These are phyloP conservation scores for Candida dubliniensis DNA, from an alignment of 1,139 yeast genomes.

Conservation along the genomic window DNA sequence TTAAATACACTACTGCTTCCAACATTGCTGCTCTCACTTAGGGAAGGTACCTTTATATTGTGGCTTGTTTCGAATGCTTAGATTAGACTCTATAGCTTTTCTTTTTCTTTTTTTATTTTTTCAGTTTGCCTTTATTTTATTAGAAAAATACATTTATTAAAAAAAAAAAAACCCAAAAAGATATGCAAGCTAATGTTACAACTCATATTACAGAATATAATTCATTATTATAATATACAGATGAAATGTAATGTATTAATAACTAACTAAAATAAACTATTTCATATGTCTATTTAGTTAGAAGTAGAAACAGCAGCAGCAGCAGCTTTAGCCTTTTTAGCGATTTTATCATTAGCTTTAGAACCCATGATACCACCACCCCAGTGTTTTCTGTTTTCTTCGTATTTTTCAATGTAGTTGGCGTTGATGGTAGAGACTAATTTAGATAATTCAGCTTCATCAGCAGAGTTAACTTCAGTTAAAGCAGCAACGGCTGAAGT, in stretches of 20 bases:
- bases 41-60: constrained; percentile 8
- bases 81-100: no score
- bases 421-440: constrained; percentile 89
- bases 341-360: constrained; percentile 77
- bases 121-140: no score
- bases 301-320: constrained; percentile 72
- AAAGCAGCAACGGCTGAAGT: constrained; percentile 96
- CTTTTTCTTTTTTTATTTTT: no score
- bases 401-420: constrained; percentile 90
- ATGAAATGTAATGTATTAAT: no score
- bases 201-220: no score
- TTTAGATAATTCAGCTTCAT: constrained; percentile 91
- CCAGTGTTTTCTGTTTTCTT: constrained; percentile 97
- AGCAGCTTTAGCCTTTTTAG: constrained; percentile 44
- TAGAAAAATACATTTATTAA: no score
- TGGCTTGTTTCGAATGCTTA: no score
- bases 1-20: constrained; percentile 22
- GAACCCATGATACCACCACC: constrained; percentile 99
- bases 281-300: constrained; percentile 25
- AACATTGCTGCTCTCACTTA: neutral
- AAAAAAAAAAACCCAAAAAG: no score
- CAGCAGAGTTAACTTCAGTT: constrained; percentile 91
- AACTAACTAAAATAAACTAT: no score
- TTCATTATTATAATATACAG: no score
- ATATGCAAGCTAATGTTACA: no score